Base-by-base conservation (phyloP, 805 yeast genomes). In the Barnettozyma sucrosica region DNA sequence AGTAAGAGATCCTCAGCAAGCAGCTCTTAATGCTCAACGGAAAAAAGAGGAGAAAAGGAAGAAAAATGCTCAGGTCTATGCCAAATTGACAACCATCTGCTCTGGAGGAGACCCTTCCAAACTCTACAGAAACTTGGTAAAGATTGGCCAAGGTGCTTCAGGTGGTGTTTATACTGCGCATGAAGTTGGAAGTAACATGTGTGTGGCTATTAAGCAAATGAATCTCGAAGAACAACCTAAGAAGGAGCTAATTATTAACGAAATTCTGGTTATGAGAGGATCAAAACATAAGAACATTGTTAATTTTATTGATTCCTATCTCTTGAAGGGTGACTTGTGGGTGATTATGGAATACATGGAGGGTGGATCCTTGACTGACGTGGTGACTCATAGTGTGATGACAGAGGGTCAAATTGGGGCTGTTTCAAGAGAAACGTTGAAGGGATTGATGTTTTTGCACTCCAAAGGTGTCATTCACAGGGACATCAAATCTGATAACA, bases 261-360 rank as follows among this genome's bases (percentile, higher is more conserved):
- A 93, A 64, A 93, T 93, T 51, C 69, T 89, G 56, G 99, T 95
- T 44, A 93, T 93, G 98, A 88, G 85, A 62, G 96, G 89, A 23
- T 79, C 89, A 45, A 81, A 79, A 57, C 99, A 93, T 64, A 80
- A 80, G 43, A 93, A 93, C 63, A 93, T 93, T 66, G 99, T 93
- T 49, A 93, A 93, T 65, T 93, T 88, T 63, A 80, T 92, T 51
- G 96, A 92, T 61, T 81, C 96, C 0, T 93, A 82, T 64, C 64
- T 86, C 45, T 68, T 86, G 48, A 81, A 79, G 50, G 87, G 86
- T 40, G 89, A 85, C 56, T 72, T 93, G 47, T 93, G 99, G 99
- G 98, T 93, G 9, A 81, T 93, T 19, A 93, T 93, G 99, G 99
- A 93, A 67, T 93, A 88, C 63, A 93, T 93, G 99, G 97, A 93